These are phyloP conservation scores for Puccinia coronata DNA, from an alignment of 1,284 basidiomycete genomes.

Conservation along the genomic window DNA sequence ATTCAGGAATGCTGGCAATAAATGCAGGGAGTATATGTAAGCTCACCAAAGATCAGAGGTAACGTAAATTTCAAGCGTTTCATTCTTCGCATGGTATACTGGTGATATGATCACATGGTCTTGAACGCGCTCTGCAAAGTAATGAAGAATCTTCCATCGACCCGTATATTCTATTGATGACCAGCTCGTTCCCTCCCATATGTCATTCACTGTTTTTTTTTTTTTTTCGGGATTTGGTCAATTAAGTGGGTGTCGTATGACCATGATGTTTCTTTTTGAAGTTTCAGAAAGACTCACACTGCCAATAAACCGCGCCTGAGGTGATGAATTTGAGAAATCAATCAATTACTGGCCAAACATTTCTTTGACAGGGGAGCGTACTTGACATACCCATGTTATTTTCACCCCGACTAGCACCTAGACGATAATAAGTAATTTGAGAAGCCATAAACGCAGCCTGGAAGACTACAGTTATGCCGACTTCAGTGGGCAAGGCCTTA, in stretches of 20 bases:
- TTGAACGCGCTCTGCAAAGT: slow-evolving; percentile 63
- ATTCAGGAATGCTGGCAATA: no score
- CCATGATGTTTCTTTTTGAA: no score
- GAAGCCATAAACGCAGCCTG: slow-evolving; percentile 65
- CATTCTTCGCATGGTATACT: slow-evolving; percentile 63
- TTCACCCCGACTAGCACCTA: slow-evolving; percentile 65
- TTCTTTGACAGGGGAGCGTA: no score
- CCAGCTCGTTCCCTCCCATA: slow-evolving; percentile 70
- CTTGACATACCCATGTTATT: slow-evolving; percentile 68
- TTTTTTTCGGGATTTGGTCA: no score
- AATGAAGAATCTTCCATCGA: slow-evolving; percentile 68
- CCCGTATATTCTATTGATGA: slow-evolving; percentile 67
- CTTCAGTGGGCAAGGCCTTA: no score
- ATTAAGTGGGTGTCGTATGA: no score
- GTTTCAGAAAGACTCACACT: slow-evolving; percentile 36
- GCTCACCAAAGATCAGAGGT: slow-evolving; percentile 63
- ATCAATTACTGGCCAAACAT: no score
- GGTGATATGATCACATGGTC: slow-evolving; percentile 65
- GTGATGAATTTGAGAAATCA: background rate
- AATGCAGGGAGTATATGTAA: background rate
- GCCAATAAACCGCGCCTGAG: slow-evolving; percentile 54
- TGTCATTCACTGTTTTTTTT: slow-evolving; percentile 68
- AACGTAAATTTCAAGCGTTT: slow-evolving; percentile 64
- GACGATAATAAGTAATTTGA: slow-evolving; percentile 67
- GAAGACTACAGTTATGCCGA: no score